phyloP scores from a whole-genome alignment of 2,329 filamentous ascomycete species.

The Teratosphaeria destructans region DNA sequence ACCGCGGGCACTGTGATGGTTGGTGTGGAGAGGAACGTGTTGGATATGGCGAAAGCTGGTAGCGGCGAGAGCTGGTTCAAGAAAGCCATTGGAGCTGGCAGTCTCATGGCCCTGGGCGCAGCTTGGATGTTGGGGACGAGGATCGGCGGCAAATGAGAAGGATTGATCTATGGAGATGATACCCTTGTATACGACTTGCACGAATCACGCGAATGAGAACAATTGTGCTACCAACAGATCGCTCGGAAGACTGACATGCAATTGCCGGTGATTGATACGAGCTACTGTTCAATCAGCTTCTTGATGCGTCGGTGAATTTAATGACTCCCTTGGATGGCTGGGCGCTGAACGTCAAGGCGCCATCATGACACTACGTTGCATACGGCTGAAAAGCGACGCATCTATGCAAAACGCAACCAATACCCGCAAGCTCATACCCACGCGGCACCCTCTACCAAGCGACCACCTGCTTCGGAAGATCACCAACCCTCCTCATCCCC shows the following conservation, averaged over 20 bases:
- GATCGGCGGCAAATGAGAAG: not conserved
- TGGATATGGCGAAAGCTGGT: constrained; percentile 24
- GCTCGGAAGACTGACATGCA: no score
- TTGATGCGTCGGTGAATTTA: no score
- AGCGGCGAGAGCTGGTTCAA: constrained; percentile 30
- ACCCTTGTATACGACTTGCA: not conserved
- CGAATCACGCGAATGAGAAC: not conserved
- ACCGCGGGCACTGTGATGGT: constrained; percentile 19
- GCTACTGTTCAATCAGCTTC: no score
- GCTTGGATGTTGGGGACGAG: constrained; percentile 21
- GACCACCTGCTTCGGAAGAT: no score
- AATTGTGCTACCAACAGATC: no score
- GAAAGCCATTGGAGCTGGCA: constrained; percentile 29
- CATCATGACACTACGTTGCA: not conserved
- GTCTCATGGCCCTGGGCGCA: constrained; percentile 29
- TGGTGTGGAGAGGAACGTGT: not conserved
- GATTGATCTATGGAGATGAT: not conserved
- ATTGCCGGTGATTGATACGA: no score
- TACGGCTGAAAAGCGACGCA: not conserved
- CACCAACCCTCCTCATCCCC: no score
- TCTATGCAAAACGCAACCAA: not conserved
- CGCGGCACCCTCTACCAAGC: no score
- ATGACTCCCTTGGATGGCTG: no score
- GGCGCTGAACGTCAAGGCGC: not conserved
- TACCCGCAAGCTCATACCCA: not conserved